Conservation (phyloP, 306 rosid species). For the Gastrolobium villosum region DNA sequence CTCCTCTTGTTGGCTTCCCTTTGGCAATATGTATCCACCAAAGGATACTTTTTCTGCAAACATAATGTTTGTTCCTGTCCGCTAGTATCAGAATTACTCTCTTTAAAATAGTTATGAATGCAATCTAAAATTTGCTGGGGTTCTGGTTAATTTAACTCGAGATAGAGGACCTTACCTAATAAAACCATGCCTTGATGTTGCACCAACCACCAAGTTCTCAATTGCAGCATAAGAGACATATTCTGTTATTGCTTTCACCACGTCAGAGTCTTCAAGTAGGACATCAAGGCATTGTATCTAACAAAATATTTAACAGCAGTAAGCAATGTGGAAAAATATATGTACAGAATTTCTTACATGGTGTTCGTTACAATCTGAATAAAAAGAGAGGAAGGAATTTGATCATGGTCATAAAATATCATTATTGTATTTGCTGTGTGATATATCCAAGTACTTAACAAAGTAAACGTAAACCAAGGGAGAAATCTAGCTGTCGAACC, state of each 20-base stretch:
- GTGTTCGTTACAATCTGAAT: background rate
- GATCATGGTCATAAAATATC: background rate
- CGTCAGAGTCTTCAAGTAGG: conserved; percentile 81
- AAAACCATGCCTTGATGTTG: conserved; percentile 82
- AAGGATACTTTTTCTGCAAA: conserved; percentile 2
- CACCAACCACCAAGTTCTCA: conserved; percentile 81
- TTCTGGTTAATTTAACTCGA: background rate
- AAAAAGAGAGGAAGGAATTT: background rate
- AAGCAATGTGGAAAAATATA: background rate
- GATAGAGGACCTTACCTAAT: conserved; percentile 63
- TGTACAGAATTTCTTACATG: no score
- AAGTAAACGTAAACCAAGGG: background rate
- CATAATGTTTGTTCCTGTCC: background rate
- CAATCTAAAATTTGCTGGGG: background rate
- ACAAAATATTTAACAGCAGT: background rate
- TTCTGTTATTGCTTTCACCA: conserved; percentile 78
- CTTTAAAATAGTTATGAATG: background rate
- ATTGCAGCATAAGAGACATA: conserved; percentile 84
- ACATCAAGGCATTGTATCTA: conserved; percentile 92
- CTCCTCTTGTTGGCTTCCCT: background rate
- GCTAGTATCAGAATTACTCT: conserved; percentile 3
- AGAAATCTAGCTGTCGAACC: conserved; percentile 25
- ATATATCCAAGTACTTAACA: background rate
- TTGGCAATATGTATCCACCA: background rate
- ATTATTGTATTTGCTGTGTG: background rate